phyloP scores from a whole-genome alignment of 2,329 filamentous ascomycete species.

The Calonectria pauciramosa region DNA sequence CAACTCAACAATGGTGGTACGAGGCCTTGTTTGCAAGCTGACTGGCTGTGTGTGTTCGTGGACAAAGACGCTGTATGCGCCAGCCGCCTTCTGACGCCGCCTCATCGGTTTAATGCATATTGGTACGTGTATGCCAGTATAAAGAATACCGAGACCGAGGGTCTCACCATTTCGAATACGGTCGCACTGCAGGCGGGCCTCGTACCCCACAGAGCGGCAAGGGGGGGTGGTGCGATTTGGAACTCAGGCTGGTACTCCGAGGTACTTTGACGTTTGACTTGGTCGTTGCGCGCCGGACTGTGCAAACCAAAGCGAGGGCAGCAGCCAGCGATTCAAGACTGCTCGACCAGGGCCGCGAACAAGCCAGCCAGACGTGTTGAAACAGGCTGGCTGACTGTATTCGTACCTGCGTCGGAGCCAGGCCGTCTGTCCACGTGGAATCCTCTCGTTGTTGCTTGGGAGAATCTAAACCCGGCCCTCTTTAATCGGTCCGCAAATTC shows the following conservation, averaged over 20 bases:
- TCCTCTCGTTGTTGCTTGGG: slow-evolving; percentile 31
- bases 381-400: slow-evolving; percentile 21
- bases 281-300: slow-evolving; percentile 10
- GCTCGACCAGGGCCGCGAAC: not conserved
- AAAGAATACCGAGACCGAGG: slow-evolving; percentile 3
- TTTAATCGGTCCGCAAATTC: not conserved
- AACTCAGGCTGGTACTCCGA: slow-evolving; percentile 1
- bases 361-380: slow-evolving; percentile 6
- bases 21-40: not conserved
- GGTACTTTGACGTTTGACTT: slow-evolving; percentile 17
- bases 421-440: slow-evolving; percentile 40
- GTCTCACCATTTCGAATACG: slow-evolving; percentile 29
- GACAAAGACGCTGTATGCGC: slow-evolving; percentile 32
- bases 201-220: slow-evolving; percentile 23
- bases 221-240: slow-evolving; percentile 16
- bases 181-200: slow-evolving; percentile 32
- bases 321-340: slow-evolving; percentile 3
- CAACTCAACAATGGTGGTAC: slow-evolving; percentile 1
- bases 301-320: slow-evolving; percentile 2
- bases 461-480: slow-evolving; percentile 6
- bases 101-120: slow-evolving; percentile 39
- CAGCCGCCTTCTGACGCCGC: slow-evolving; percentile 29
- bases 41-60: not conserved
- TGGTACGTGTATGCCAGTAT: slow-evolving; percentile 12
- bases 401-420: slow-evolving; percentile 43